Evolutionary conservation across 2,329 filamentous ascomycete genomes (phyloP), one percentile per base, ranked within the genome.

Genomic region (Mariannaea elegans): DNA sequence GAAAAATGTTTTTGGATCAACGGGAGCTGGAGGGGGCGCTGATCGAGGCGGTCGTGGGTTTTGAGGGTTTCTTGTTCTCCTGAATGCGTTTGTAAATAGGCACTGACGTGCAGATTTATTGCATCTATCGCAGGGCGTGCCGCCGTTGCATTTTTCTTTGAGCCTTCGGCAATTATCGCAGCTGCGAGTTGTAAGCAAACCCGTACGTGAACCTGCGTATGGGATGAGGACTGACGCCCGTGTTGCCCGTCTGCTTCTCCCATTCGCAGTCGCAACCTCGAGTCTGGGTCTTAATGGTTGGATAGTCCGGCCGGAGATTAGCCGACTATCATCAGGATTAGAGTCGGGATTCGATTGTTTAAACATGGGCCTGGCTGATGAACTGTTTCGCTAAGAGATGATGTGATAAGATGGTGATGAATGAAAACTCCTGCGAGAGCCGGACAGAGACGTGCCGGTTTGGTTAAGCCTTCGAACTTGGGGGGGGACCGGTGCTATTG

Each of bases 141-240:
- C 52, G 27, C 65, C 64, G 24, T 61, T 56, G 29, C 58, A 67
- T 38, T 67, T 70, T 50, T 70, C 60, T 13, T 66, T 66, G 6
- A 70, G 62, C 18, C 60, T 57, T 7, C 65, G 57, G 7, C 67
- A 70, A 24, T 64, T 46, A 18, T 68, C 63, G 19, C 67, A 70
- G 16, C 67, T 70, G 19, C 0, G 3, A 32, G 12, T 27, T 5
- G 32, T 54, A 9, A 31, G 29, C 13, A 27, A 14, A 9, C 2
- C 7, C 9, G 10, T 12, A 2, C 10, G 7, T 16, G 3, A 6
- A 10, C 12, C 13, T 3, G 2, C 10, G 39, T 10, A 24, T 2
- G 39, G 14, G 7, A 34, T 5, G 8, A 10, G 12, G 32, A 19
- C 45, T 49, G 27, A 56, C 53, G 45, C 53, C 31, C 53, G 36